Percentiles rank a stretch among this genome's conserved stretches.
phyloP scores from a whole-genome alignment of 805 yeast species.

The Sugiyamaella americana region DNA sequence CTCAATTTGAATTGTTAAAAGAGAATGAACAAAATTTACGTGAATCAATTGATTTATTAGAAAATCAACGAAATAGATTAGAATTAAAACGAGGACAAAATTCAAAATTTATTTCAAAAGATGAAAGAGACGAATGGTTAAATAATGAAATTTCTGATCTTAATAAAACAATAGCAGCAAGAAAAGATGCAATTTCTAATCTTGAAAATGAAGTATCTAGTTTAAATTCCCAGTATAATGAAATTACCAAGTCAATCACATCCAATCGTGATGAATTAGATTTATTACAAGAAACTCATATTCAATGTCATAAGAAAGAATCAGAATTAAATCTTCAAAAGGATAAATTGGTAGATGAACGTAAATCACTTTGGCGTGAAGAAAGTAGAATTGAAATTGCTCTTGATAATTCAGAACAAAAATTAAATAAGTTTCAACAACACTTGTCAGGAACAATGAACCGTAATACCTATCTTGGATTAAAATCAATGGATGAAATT shows the following conservation, averaged over 20 bases:
- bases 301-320: no score
- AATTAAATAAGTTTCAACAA: constrained; percentile 52
- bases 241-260: not conserved
- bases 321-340: not conserved
- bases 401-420: constrained; percentile 48
- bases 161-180: constrained; percentile 28
- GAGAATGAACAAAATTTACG: constrained; percentile 39
- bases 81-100: constrained; percentile 68
- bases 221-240: not conserved
- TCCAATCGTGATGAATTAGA: not conserved
- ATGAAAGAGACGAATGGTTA: constrained; percentile 67
- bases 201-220: not conserved
- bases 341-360: constrained; percentile 48
- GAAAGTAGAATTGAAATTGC: constrained; percentile 61
- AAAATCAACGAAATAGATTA: constrained; percentile 52
- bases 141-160: constrained; percentile 42
- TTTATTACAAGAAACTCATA: not conserved
- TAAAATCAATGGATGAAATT: constrained; percentile 62
- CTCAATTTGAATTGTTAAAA: constrained; percentile 26
- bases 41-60: constrained; percentile 36
- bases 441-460: constrained; percentile 50
- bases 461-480: constrained; percentile 39
- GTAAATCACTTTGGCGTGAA: constrained; percentile 73
- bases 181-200: not conserved
- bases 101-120: constrained; percentile 47